Percentiles rank a stretch among this genome's conserved stretches.
These are phyloP conservation scores for Calonectria montana DNA, from an alignment of 2,329 filamentous ascomycete species.

Conservation along the genomic window DNA sequence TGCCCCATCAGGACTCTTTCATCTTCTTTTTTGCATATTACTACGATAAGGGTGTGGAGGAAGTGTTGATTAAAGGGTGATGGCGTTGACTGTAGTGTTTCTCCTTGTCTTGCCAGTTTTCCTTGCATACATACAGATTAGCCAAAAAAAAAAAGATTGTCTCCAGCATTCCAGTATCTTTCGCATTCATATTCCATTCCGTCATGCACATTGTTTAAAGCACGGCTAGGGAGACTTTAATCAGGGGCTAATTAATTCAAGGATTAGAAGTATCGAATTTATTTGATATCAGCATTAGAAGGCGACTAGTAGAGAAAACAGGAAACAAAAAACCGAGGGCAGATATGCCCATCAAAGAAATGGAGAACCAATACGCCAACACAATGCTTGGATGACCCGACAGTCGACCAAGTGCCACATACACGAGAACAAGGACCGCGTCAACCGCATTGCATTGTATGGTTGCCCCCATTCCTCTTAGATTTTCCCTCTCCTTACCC, in stretches of 20 bases:
- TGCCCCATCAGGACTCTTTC: constrained; percentile 1
- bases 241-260: background rate
- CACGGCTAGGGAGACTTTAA: background rate
- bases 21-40: background rate
- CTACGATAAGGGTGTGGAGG: constrained; percentile 11
- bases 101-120: background rate
- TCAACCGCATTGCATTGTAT: constrained; percentile 36
- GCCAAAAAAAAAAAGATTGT: background rate
- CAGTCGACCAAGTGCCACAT: constrained; percentile 10
- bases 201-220: background rate
- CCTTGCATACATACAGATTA: constrained; percentile 2
- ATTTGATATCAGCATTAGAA: constrained; percentile 74
- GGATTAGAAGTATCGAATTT: constrained; percentile 52
- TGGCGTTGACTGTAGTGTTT: constrained; percentile 21
- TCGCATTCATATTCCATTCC: background rate
- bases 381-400: constrained; percentile 16
- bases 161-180: background rate
- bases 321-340: constrained; percentile 53
- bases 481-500: constrained; percentile 34
- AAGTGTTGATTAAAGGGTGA: background rate
- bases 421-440: constrained; percentile 21
- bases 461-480: constrained; percentile 34
- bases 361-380: constrained; percentile 42
- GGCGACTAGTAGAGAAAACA: constrained; percentile 65
- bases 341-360: constrained; percentile 42